Evolutionary conservation across 2,329 filamentous ascomycete species (phyloP), one percentile per base, ranked within the genome.

Genomic region (Alternaria arbusti): DNA sequence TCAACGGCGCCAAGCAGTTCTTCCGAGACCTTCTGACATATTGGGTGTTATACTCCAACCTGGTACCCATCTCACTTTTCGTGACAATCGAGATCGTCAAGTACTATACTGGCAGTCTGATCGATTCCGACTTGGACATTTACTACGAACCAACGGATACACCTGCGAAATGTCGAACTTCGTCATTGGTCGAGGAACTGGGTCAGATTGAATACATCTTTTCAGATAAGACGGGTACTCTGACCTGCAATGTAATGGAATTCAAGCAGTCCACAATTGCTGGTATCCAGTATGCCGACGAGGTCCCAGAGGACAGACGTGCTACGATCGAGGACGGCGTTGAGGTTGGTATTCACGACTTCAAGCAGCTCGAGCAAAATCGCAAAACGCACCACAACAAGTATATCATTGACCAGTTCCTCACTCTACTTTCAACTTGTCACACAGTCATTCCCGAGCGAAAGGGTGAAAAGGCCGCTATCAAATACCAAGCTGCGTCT

Each of bases 131-230:
- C 78, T 86, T 99, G 60, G 96, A 99, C 78, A 99, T 99, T 72
- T 99, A 99, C 82, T 93, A 99, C 79, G 92, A 97, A 74, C 92
- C 93, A 78, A 97, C 91, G 1, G 94, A 99, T 74, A 99, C 95
- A 0, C 94, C 96, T 12, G 94, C 96, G 6, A 97, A 96, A 69
- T 99, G 96, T 81, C 89, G 96, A 73, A 99, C 96, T 0, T 98
- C 95, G 3, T 97, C 94, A 70, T 84, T 99, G 77, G 96, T 99
- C 11, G 96, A 99, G 82, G 96, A 99, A 77, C 83, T 99, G 47
- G 96, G 96, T 59, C 97, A 98, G 87, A 96, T 99, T 47, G 96
- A 98, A 76, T 99, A 96, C 75, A 96, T 99, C 68, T 99, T 99
- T 79, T 97, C 94, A 0, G 95, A 98, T 84, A 98, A 98, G 84